phyloP scores from a whole-genome alignment of 1,284 basidiomycete genomes.

The Phylloporus sp. region DNA sequence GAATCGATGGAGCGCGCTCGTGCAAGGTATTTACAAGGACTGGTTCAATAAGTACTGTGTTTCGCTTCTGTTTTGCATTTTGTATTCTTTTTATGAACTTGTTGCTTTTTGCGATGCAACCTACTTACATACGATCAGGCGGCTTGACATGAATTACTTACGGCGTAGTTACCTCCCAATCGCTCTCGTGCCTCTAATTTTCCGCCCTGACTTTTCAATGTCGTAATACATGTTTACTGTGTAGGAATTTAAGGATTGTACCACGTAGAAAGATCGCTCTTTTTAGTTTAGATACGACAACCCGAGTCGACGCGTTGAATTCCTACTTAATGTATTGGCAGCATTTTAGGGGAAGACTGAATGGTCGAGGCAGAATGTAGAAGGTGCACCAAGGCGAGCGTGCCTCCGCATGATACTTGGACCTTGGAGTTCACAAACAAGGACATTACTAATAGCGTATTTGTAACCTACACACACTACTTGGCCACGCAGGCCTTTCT shows the following conservation, averaged over 20 bases:
- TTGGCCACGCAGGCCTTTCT: no score
- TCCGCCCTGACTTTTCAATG: neutral
- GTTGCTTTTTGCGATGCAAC: slow-evolving; percentile 2
- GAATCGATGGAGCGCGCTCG: slow-evolving; percentile 72
- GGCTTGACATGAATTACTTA: neutral
- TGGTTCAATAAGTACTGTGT: slow-evolving; percentile 22
- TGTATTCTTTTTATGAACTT: slow-evolving; percentile 7
- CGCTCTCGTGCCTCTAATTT: neutral
- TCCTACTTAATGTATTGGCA: no score
- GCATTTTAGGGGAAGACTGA: no score
- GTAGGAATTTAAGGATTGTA: neutral
- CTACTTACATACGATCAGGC: neutral
- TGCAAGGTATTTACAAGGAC: slow-evolving; percentile 44
- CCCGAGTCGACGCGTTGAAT: no score
- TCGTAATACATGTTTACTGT: neutral
- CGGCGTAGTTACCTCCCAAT: neutral
- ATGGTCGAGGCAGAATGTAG: no score
- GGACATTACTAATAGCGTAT: no score
- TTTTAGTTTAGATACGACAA: neutral
- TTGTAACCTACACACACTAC: no score
- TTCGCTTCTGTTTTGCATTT: neutral
- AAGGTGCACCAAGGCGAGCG: no score
- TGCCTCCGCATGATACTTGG: no score
- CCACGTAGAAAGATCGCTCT: neutral
- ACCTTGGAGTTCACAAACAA: no score